Evolutionary conservation across 805 yeast species (phyloP).

Genomic region (Metschnikowia vanudenii): DNA sequence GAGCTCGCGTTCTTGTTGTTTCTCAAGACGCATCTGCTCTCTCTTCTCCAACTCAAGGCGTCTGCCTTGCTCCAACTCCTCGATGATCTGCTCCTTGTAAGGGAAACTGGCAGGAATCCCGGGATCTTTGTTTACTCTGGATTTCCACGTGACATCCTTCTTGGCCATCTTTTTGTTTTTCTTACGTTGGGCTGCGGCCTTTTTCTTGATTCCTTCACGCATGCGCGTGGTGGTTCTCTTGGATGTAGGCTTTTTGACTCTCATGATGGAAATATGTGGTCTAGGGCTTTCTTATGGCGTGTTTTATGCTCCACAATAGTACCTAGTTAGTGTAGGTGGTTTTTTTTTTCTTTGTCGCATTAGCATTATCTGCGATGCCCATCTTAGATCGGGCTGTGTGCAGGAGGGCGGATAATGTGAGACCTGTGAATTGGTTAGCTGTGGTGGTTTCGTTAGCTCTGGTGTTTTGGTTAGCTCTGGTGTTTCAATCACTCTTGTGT

Average conservation of each 20-base stretch:
- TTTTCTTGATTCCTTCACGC: conserved; percentile 95
- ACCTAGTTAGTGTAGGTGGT: no score
- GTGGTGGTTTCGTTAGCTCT: no score
- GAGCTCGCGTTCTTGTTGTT: conserved; percentile 45
- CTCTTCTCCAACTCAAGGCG: conserved; percentile 55
- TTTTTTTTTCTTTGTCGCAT: no score
- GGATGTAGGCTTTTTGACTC: conserved; percentile 65
- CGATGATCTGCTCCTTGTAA: conserved; percentile 79
- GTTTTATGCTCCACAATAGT: no score
- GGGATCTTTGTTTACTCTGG: conserved; percentile 78
- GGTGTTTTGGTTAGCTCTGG: no score
- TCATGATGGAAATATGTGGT: no score
- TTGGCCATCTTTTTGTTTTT: conserved; percentile 80
- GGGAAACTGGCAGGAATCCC: conserved; percentile 97
- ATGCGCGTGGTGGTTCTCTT: conserved; percentile 89
- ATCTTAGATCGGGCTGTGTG: no score
- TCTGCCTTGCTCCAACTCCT: conserved; percentile 65
- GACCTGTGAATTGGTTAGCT: no score
- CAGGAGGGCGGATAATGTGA: no score
- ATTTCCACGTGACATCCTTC: conserved; percentile 92
- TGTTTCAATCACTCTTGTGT: no score
- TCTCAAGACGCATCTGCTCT: conserved; percentile 48
- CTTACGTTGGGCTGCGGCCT: conserved; percentile 87
- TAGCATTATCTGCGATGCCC: no score
- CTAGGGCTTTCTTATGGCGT: no score